Evolutionary conservation across 2,329 filamentous ascomycete genomes (phyloP), one percentile per base, ranked within the genome.

Genomic region (Leptographium lundbergii): DNA sequence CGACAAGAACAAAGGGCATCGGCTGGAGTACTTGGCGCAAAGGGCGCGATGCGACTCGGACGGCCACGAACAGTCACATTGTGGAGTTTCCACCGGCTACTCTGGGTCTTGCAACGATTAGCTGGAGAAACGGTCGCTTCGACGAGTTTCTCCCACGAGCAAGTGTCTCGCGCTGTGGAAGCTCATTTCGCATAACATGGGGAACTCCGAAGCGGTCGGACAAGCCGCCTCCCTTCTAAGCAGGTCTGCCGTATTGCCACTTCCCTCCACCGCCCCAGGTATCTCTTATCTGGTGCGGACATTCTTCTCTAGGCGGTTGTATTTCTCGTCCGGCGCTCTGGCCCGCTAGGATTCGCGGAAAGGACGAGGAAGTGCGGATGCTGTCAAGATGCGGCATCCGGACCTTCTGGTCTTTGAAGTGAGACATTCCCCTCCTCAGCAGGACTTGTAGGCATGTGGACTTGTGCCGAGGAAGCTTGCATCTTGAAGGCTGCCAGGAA

Each of bases 151-250:
- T 13, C 9, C 17, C 6, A 34, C 14, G 14, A 34, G 22, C 24
- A 22, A 10, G 6, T 45, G 54, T 55, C 34, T 54, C 42, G 56
- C 36, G 57, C 57, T 60, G 61, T 63, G 61, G 62, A 58, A 57
- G 57, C 60, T 65, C 62, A 64, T 64, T 65, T 64, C 63, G 63
- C 62, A 56, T 32, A 59, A 58, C 54, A 63, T 65, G 63, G 63
- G 63, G 63, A 64, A 65, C 62, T 65, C 63, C 63, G 63, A 58
- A 53, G 52, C 48, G 17, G 47, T 60, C 61, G 61, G 63, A 64
- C 62, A 61, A 58, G 34, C 34, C 50, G 45, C 34, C 34, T 42
- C 50, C 52, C 55, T 45, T 57, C 39, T 54, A 36, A 51, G 9
- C 24, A 51, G n/a, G 32, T 27, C 34, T 36, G 4, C 10, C 32